Conservation (phyloP, 2,329 filamentous ascomycete species). For the Colletotrichum trifolii region DNA sequence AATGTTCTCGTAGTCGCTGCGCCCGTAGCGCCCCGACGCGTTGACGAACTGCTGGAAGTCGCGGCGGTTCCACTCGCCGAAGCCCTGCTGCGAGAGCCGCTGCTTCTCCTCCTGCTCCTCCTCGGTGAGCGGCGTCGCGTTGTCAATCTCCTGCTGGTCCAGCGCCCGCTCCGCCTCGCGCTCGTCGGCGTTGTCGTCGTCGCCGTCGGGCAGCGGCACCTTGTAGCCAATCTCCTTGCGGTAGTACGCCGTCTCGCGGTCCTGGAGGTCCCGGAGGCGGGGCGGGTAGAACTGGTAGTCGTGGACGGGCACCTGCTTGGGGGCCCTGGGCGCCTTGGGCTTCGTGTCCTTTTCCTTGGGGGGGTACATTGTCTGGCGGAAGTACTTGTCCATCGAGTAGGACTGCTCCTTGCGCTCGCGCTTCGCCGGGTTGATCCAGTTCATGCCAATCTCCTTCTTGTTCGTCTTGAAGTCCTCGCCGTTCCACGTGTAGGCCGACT, state of each 20-base stretch:
- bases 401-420: constrained; percentile 98
- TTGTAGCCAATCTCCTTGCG: constrained; percentile 98
- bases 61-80: constrained; percentile 93
- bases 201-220: constrained; percentile 86
- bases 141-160: constrained; percentile 93
- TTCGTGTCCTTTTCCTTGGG: constrained; percentile 88
- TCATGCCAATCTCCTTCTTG: constrained; percentile 92
- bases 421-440: constrained; percentile 98
- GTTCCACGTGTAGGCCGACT: constrained; percentile 99
- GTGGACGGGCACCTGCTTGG: constrained; percentile 90
- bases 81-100: constrained; percentile 83
- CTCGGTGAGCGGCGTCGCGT: constrained; percentile 87
- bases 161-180: constrained; percentile 88
- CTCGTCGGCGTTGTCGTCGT: constrained; percentile 86
- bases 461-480: constrained; percentile 92
- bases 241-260: constrained; percentile 95
- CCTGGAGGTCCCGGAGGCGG: constrained; percentile 86
- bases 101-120: constrained; percentile 91
- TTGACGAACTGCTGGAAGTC: constrained; percentile 99
- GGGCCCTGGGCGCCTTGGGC: constrained; percentile 93
- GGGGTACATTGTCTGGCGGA: constrained; percentile 85
- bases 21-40: constrained; percentile 91
- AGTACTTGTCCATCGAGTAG: constrained; percentile 99
- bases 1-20: constrained; percentile 86
- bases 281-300: constrained; percentile 98